phyloP scores from a whole-genome alignment of 2,329 filamentous ascomycete species.

The Talaromyces albobiverticillius region DNA sequence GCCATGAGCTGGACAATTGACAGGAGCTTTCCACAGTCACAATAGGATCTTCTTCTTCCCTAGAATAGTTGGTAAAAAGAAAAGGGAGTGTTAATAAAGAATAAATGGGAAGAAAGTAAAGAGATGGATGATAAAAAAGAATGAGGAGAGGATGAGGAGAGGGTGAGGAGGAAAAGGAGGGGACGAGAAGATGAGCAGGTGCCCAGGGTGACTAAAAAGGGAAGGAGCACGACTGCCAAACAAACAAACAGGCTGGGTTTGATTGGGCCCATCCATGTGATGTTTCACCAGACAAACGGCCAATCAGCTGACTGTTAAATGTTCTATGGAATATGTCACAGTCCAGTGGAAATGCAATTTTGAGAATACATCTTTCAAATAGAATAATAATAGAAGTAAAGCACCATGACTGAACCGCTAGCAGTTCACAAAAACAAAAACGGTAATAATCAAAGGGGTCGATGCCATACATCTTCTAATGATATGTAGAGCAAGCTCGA shows the following conservation, averaged over 20 bases:
- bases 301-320: not conserved
- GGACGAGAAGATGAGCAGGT: slow-evolving; percentile 2
- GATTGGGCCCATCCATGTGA: not conserved
- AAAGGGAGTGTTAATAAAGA: too few relatives aligned
- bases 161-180: too few relatives aligned
- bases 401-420: not conserved
- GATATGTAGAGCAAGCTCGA: not conserved
- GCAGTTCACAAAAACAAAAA: not conserved
- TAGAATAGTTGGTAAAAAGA: too few relatives aligned
- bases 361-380: not conserved
- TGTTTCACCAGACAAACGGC: not conserved
- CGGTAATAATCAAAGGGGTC: not conserved
- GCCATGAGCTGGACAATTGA: not conserved
- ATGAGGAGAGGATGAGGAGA: too few relatives aligned
- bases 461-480: not conserved
- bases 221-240: not conserved
- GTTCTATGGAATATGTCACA: not conserved
- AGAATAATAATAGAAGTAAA: not conserved
- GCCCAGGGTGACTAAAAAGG: not conserved
- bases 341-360: not conserved
- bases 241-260: not conserved
- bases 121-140: too few relatives aligned
- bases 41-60: not conserved
- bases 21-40: not conserved
- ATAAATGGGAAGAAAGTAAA: too few relatives aligned